Evolutionary conservation across 768 basidiomycete genomes (phyloP), one percentile per base, ranked within the genome.

Genomic region (Russula sp.): DNA sequence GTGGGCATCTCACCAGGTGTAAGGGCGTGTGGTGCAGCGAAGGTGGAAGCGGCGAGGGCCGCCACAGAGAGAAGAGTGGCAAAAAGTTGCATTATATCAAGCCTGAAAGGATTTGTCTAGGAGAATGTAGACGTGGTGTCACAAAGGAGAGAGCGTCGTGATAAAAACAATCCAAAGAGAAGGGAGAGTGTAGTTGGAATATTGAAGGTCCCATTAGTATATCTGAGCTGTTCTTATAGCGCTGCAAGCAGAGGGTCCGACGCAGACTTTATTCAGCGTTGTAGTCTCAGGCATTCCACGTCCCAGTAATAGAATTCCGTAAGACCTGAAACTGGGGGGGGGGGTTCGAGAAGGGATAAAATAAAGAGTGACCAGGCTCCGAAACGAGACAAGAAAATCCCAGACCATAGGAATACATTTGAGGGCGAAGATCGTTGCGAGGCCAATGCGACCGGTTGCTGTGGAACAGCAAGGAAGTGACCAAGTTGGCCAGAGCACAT

Each of bases 11-110:
- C 39, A 2, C 5, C 18, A 27, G n/a, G 14, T 22, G 42, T 11
- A 34, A 20, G 18, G 44, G 44, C 34, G 40, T 20, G 32, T 27
- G 61, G 61, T 11, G 45, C 50, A 20, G 49, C 55, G 32, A 52
- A 35, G 39, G 53, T 37, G 35, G 53, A 50, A 18, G 53, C 47
- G 9, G 78, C 74, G 70, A 81, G 63, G 65, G 73, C 68, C 69
- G 81, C 62, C 66, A 82, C 68, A 68, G 81, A 66, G 70, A 84
- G 45, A 69, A 74, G 68, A 69, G 77, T 78, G 67, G 74, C 10
- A 75, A 80, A 72, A 68, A 77, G 77, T 76, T 40, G 57, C 65
- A 63, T 66, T 40, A 79, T 80, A 68, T 62, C 64, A 70, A 61
- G 34, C 71, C 18, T 31, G 2, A 7, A 31, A 16, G 27, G 18